phyloP scores from a whole-genome alignment of 1,284 basidiomycete species.

The Ceratobasidium sp. region DNA sequence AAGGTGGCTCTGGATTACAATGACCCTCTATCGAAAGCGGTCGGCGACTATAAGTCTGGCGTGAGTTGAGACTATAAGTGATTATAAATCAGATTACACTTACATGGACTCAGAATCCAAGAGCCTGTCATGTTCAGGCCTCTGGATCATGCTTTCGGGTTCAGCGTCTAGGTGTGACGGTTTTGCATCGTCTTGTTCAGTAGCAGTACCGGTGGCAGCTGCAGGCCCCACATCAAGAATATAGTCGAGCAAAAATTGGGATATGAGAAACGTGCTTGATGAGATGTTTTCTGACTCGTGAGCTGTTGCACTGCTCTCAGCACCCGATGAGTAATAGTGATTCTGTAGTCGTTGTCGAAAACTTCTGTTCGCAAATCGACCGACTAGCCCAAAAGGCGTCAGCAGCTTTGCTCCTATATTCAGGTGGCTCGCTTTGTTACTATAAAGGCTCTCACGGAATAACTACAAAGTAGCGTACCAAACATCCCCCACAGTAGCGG shows the following conservation, averaged over 20 bases:
- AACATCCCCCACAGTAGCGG: conserved; percentile 35
- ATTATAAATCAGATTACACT: too few species aligned
- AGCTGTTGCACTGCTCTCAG: neutral
- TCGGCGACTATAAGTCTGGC: too few species aligned
- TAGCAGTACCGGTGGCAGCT: neutral
- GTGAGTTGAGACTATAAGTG: too few species aligned
- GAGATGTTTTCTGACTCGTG: neutral
- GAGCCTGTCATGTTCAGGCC: too few species aligned
- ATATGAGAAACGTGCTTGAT: neutral
- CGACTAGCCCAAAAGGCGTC: conserved; percentile 11
- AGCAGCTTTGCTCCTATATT: conserved; percentile 32
- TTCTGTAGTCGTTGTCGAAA: neutral
- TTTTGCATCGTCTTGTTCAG: neutral
- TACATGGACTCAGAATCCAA: too few species aligned
- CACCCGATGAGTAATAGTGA: neutral
- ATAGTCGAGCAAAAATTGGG: conserved; percentile 29
- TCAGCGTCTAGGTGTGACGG: too few species aligned
- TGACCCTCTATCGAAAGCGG: too few species aligned
- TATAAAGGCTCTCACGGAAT: neutral
- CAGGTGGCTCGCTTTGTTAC: neutral
- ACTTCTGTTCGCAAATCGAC: neutral
- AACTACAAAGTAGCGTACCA: neutral
- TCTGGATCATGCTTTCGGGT: too few species aligned
- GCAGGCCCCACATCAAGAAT: conserved; percentile 34
- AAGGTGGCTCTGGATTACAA: too few species aligned